Conservation (phyloP, 192 early-diverging fungal species). For the Coemansia sp. region DNA sequence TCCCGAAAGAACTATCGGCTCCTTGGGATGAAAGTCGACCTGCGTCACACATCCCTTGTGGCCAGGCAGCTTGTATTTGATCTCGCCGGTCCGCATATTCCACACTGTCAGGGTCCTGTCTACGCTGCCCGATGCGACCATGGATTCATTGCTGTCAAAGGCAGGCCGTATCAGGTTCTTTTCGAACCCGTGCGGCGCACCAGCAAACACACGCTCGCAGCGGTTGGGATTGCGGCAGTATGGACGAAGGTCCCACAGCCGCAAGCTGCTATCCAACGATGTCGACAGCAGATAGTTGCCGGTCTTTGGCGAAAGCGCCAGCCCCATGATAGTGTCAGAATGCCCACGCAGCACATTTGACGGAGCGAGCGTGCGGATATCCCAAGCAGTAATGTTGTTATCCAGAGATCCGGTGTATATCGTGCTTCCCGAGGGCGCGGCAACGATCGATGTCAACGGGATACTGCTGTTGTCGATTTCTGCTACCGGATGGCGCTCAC, state of each 20-base stretch:
- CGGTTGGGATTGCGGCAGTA: conserved; percentile 69
- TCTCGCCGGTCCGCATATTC: conserved; percentile 73
- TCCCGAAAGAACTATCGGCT: conserved; percentile 80
- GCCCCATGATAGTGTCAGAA: conserved; percentile 84
- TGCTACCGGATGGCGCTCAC: conserved; percentile 62
- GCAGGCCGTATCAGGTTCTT: conserved; percentile 89
- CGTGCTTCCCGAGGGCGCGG: conserved; percentile 70
- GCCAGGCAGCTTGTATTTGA: conserved; percentile 92
- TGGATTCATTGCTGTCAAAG: conserved; percentile 83
- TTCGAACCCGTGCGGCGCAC: conserved; percentile 94
- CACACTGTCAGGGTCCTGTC: conserved; percentile 92
- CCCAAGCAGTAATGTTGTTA: conserved; percentile 88
- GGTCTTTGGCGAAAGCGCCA: conserved; percentile 77
- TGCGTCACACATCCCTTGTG: conserved; percentile 94
- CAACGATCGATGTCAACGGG: conserved; percentile 78
- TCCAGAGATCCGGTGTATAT: conserved; percentile 89
- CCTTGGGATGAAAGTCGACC: conserved; percentile 88
- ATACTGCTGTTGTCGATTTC: conserved; percentile 57
- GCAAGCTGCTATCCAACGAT: conserved; percentile 92
- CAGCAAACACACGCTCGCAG: conserved; percentile 73
- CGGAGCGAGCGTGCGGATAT: conserved; percentile 73
- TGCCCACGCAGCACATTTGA: conserved; percentile 77
- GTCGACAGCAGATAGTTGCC: conserved; percentile 82
- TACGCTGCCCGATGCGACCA: conserved; percentile 81
- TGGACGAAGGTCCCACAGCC: conserved; percentile 94